phyloP scores from a whole-genome alignment of 345 rosid genomes.

The Populus tremula region DNA sequence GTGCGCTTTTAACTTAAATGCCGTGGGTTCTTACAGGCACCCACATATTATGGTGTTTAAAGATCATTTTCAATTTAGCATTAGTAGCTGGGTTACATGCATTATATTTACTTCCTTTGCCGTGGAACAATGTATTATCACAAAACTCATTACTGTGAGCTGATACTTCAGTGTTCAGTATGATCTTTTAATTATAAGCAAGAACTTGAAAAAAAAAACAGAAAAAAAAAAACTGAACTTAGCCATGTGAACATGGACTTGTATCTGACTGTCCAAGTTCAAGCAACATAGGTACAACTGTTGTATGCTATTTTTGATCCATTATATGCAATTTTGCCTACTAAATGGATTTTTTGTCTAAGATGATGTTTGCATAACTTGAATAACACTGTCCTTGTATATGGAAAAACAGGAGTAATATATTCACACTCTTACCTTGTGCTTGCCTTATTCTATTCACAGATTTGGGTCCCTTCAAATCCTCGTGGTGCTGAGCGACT shows the following conservation, averaged over 20 bases:
- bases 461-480: conserved; percentile 97
- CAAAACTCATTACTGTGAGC: not conserved
- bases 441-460: conserved; percentile 21
- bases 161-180: not conserved
- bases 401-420: not conserved
- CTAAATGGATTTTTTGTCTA: not conserved
- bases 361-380: conserved; percentile 9
- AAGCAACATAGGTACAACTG: not conserved
- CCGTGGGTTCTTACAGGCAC: not conserved
- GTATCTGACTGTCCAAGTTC: not conserved
- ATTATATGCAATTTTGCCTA: not conserved
- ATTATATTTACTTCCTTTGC: not conserved
- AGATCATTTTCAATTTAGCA: not conserved
- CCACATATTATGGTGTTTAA: not conserved
- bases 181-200: not conserved
- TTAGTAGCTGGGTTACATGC: not conserved
- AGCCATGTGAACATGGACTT: not conserved
- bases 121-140: not conserved
- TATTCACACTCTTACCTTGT: not conserved
- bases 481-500: conserved; percentile 93
- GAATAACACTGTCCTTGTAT: not conserved
- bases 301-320: not conserved
- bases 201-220: not conserved
- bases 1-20: not conserved
- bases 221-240: not conserved